Evolutionary conservation across 1,139 yeast genomes (phyloP).

Genomic region (Pichiaceae sp.): DNA sequence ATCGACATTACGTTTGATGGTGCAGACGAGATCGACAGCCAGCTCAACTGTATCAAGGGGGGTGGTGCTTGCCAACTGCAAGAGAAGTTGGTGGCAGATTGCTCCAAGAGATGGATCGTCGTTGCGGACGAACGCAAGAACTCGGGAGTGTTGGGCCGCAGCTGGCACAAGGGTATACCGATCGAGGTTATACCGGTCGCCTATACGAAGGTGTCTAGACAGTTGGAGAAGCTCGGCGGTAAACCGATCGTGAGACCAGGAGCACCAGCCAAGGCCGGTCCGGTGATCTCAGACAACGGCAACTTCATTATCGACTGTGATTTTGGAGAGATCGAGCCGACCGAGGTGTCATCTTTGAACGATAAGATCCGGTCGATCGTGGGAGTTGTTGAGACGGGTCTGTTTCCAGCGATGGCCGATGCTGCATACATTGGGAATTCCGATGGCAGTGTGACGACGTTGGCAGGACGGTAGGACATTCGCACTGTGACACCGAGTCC

Average conservation of each 20-base stretch:
- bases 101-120: conserved; percentile 68
- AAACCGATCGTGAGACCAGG: conserved; percentile 73
- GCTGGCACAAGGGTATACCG: conserved; percentile 90
- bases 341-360: conserved; percentile 48
- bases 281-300: conserved; percentile 94
- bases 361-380: conserved; percentile 60
- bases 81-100: conserved; percentile 86
- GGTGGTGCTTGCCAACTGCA: conserved; percentile 98
- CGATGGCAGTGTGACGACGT: conserved; percentile 21
- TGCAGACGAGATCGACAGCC: conserved; percentile 89
- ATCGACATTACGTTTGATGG: conserved; percentile 96
- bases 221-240: conserved; percentile 62
- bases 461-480: too few species aligned
- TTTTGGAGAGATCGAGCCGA: conserved; percentile 69
- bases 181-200: conserved; percentile 92
- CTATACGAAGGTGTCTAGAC: conserved; percentile 63
- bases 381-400: conserved; percentile 96
- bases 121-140: conserved; percentile 92
- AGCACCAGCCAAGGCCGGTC: conserved; percentile 92
- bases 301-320: conserved; percentile 91
- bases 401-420: conserved; percentile 67
- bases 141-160: conserved; percentile 61
- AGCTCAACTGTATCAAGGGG: conserved; percentile 86
- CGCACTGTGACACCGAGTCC: too few species aligned
- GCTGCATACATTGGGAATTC: conserved; percentile 79